These are phyloP conservation scores for Curvularia sp. DNA, from an alignment of 2,329 filamentous ascomycete species.

Conservation along the genomic window DNA sequence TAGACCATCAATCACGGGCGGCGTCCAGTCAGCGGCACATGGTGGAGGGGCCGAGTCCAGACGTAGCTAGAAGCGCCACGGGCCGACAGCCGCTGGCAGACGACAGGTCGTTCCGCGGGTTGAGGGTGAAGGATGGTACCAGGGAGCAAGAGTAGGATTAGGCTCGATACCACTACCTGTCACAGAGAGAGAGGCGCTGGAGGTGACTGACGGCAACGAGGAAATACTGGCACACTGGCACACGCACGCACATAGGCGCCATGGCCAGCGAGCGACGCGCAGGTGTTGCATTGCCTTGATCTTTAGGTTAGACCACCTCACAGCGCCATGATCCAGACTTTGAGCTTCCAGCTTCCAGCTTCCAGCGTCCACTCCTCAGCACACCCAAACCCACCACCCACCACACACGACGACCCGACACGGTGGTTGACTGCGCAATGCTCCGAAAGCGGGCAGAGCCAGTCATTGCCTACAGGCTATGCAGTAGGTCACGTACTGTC, in stretches of 20 bases:
- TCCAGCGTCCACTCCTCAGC: constrained; percentile 4
- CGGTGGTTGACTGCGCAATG: constrained; percentile 45
- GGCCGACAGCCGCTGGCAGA: constrained; percentile 43
- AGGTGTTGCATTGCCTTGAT: constrained; percentile 39
- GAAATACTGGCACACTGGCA: constrained; percentile 7
- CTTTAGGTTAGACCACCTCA: constrained; percentile 31
- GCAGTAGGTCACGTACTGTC: constrained; percentile 26
- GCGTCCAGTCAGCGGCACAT: constrained; percentile 40
- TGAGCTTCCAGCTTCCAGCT: constrained; percentile 34
- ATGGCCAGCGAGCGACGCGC: constrained; percentile 31
- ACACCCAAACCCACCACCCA: background rate
- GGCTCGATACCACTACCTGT: constrained; percentile 46
- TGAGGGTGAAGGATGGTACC: constrained; percentile 24
- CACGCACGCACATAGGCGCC: constrained; percentile 20
- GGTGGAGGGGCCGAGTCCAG: constrained; percentile 31
- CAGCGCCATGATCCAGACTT: constrained; percentile 44
- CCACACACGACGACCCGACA: constrained; percentile 38
- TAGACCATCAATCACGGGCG: constrained; percentile 34
- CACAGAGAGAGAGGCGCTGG: constrained; percentile 33
- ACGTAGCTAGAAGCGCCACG: constrained; percentile 41
- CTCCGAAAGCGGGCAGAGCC: constrained; percentile 45
- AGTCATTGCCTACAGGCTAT: constrained; percentile 21
- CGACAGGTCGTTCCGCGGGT: constrained; percentile 35
- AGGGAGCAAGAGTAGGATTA: constrained; percentile 23
- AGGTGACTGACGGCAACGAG: constrained; percentile 20